Evolutionary conservation across 2,329 filamentous ascomycete genomes (phyloP), one percentile per base, ranked within the genome.

Genomic region (Tolypocladium tundrense): DNA sequence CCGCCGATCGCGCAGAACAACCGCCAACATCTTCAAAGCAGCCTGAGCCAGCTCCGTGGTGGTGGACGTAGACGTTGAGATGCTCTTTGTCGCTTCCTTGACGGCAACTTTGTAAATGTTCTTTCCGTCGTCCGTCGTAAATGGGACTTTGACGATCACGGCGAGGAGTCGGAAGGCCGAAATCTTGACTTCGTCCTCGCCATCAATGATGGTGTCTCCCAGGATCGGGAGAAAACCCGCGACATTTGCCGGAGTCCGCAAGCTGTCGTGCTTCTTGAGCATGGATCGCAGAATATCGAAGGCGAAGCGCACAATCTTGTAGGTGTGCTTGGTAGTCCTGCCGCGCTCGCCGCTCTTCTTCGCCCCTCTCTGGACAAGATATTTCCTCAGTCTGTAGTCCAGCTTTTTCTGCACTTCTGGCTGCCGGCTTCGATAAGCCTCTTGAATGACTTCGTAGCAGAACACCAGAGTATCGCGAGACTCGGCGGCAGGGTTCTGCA

Each of bases 371-470:
- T 92, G 90, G 35, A 96, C 79, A 10, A 97, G 78, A 66, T 94
- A 97, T 58, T 87, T 85, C 68, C 81, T 85, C 52, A 86, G 77
- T 61, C 79, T 81, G 19, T 82, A 81, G 64, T 88, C 83, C 9
- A 85, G 74, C 65, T 81, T 83, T n/a, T 74, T 71, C 62, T 79
- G 77, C 24, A 70, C 75, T 67, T 76, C 69, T 9, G 76, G 78
- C 64, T 78, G 82, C 57, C 80, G 78, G 59, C 82, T 83, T 60
- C 83, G 83, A 71, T 96, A 95, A 0, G 90, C 88, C 61, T 92
- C 87, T 68, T 95, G 89, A 45, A 97, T 89, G 53, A 97, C 82
- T 70, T 97, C 91, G 69, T 96, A 97, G 70, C 92, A 96, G 72
- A 99, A 97, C 0, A 96, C 77, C n/a, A 99, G 76, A 45, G 93